phyloP scores from a whole-genome alignment of 1,139 yeast species.

The Trichomonascaceae sp. region DNA sequence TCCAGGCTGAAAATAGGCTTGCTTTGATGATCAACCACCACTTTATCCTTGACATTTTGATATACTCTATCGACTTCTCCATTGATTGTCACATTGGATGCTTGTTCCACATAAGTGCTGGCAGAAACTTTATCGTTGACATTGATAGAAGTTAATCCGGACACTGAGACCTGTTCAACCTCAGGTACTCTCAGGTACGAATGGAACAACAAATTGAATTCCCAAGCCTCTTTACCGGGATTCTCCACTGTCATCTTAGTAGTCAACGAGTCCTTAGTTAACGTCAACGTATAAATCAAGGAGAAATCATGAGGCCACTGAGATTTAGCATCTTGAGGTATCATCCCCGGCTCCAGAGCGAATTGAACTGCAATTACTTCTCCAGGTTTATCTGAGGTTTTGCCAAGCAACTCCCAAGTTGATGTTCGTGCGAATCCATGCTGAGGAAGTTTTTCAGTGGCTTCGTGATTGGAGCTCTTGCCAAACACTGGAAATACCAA shows the following conservation, averaged over 20 bases:
- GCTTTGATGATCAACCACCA: slow-evolving; percentile 62
- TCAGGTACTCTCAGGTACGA: slow-evolving; percentile 77
- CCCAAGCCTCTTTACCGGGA: slow-evolving; percentile 54
- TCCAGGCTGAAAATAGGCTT: slow-evolving; percentile 57
- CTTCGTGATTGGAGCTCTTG: slow-evolving; percentile 43
- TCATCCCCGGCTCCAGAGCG: slow-evolving; percentile 80
- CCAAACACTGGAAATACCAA: slow-evolving; percentile 94
- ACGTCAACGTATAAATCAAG: slow-evolving; percentile 59
- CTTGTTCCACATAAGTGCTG: slow-evolving; percentile 50
- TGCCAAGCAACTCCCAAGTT: slow-evolving; percentile 89
- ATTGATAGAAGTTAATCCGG: slow-evolving; percentile 63
- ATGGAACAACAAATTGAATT: slow-evolving; percentile 93
- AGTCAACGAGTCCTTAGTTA: slow-evolving; percentile 45
- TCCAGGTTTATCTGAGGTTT: slow-evolving; percentile 46
- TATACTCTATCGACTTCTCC: slow-evolving; percentile 85
- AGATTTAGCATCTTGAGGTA: slow-evolving; percentile 46
- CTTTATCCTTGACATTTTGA: slow-evolving; percentile 42
- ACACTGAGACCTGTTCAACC: slow-evolving; percentile 67
- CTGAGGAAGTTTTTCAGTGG: slow-evolving; percentile 63
- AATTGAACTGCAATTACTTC: slow-evolving; percentile 63
- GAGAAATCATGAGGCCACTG: slow-evolving; percentile 75
- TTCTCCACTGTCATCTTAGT: slow-evolving; percentile 74
- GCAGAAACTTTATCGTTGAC: slow-evolving; percentile 71
- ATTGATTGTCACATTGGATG: slow-evolving; percentile 64
- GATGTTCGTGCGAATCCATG: slow-evolving; percentile 94